Evolutionary conservation across 2,329 filamentous ascomycete species (phyloP), one percentile per base, ranked within the genome.

Genomic region (Stemphylium vesicarium): DNA sequence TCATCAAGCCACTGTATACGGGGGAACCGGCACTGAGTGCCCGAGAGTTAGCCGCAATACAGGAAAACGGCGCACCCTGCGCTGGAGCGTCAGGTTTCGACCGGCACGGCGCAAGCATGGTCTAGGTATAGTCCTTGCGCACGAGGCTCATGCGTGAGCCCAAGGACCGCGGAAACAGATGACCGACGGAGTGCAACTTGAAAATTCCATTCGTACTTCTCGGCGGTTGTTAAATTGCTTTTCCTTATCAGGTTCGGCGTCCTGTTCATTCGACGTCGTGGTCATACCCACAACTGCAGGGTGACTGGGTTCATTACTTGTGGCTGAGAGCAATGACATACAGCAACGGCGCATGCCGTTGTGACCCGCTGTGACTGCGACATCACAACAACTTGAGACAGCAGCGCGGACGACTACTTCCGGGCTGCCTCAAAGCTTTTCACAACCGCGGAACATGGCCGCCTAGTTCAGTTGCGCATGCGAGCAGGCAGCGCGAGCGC

Each of bases 141-240:
- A 29, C 9, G 8, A 10, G 26, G 26, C 26, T 29, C 26, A 29
- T 11, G 26, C 26, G 26, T 29, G 26, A 29, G 26, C 26, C 10
- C 10, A 29, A 29, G 31, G n/a, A 20, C n/a, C 35, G 29, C 37
- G 31, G 22, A 44, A 45, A 22, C 18, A 44, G 36, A 41, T n/a
- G 41, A 45, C 49, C 35, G 40, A 51, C 15, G 22, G 18, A 20
- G 15, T 8, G 20, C 18, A 38, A 18, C 20, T 37, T 26, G 36
- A 16, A 24, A 38, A 47, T 33, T 42, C 12, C 29, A 48, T 56
- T 36, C 41, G 18, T 48, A 43, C 33, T 41, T 42, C 35, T 35
- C 48, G 22, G 52, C 56, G 24, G 42, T 38, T n/a, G 16, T 22
- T 31, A 39, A 39, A 36, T 58, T 58, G 43, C 38, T 51, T 56